These are phyloP conservation scores for Fraxinus anomala DNA, from an alignment of 257 asterid genomes.

Conservation along the genomic window DNA sequence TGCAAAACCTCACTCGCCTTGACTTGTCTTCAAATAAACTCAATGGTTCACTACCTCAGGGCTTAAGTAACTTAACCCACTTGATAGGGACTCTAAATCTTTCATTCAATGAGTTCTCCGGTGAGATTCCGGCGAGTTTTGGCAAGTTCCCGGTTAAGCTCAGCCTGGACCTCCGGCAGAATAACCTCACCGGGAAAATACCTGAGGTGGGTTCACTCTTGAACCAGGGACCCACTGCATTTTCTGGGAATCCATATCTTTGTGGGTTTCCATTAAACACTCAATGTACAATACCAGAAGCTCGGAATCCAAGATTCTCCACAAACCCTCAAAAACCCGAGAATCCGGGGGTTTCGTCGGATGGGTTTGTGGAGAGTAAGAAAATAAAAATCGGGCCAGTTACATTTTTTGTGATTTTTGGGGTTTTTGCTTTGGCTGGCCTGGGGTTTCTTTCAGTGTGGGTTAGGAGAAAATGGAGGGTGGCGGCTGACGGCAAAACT, in stretches of 20 bases:
- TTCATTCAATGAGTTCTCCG: slow-evolving; percentile 70
- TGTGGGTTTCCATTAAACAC: slow-evolving; percentile 82
- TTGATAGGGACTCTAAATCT: slow-evolving; percentile 78
- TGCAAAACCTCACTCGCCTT: slow-evolving; percentile 57
- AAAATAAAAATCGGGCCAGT: slow-evolving; percentile 45
- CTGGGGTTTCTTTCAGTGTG: slow-evolving; percentile 56
- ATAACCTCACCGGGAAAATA: slow-evolving; percentile 80
- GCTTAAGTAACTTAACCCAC: slow-evolving; percentile 50
- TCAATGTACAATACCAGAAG: slow-evolving; percentile 63
- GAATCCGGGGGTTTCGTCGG: slow-evolving; percentile 38
- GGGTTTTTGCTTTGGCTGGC: slow-evolving; percentile 54
- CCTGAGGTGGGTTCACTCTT: slow-evolving; percentile 78
- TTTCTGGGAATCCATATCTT: slow-evolving; percentile 73
- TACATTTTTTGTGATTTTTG: slow-evolving; percentile 60
- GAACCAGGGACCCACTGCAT: slow-evolving; percentile 98
- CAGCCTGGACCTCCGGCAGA: slow-evolving; percentile 70
- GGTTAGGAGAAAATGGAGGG: slow-evolving; percentile 61
- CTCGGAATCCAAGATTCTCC: slow-evolving; percentile 53
- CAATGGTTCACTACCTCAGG: slow-evolving; percentile 68
- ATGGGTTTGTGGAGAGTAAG: slow-evolving; percentile 39
- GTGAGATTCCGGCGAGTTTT: slow-evolving; percentile 72
- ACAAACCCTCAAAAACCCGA: slow-evolving; percentile 50
- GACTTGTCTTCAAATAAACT: slow-evolving; percentile 76
- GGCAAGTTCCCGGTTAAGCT: slow-evolving; percentile 77
- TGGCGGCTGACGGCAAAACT: slow-evolving; percentile 38